Conservation (phyloP, 139 green algal species). For the Ettlia oleoabundans region DNA sequence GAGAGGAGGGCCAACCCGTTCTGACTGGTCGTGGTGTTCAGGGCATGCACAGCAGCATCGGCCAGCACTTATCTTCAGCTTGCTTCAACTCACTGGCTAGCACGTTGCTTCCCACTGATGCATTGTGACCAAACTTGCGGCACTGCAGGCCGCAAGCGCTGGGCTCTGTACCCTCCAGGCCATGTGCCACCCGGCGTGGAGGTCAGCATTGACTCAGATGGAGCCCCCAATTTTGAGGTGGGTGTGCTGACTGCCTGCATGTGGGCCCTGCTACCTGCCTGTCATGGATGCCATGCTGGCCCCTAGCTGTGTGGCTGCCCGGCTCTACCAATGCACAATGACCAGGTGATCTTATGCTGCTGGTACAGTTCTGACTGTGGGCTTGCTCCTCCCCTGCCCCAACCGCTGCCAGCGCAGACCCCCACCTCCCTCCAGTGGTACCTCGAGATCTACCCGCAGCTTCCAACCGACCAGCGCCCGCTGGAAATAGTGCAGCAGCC, state of each 20-base stretch:
- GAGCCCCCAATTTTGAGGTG: constrained; percentile 4
- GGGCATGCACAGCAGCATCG: background rate
- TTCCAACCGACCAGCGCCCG: constrained; percentile 27
- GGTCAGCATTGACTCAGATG: background rate
- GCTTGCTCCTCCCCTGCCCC: too few species aligned
- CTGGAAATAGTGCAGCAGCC: constrained; percentile 74
- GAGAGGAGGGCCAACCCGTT: background rate
- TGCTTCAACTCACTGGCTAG: background rate
- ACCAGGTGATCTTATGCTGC: too few species aligned
- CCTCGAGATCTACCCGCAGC: constrained; percentile 29
- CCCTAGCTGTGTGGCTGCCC: background rate
- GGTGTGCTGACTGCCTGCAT: background rate
- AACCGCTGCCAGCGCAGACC: background rate
- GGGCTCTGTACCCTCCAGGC: constrained; percentile 76
- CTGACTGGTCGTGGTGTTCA: background rate
- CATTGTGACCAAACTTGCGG: too few species aligned
- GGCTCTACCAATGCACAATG: too few species aligned
- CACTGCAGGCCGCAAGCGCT: constrained; percentile 70
- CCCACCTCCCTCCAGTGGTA: constrained; percentile 52
- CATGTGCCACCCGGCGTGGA: constrained; percentile 34
- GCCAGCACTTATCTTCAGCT: background rate
- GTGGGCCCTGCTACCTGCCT: too few species aligned
- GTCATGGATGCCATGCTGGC: too few species aligned
- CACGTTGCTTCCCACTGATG: too few species aligned
- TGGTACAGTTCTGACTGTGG: too few species aligned